Evolutionary conservation across 805 yeast species (phyloP).

Genomic region (Kuraishia hungarica): DNA sequence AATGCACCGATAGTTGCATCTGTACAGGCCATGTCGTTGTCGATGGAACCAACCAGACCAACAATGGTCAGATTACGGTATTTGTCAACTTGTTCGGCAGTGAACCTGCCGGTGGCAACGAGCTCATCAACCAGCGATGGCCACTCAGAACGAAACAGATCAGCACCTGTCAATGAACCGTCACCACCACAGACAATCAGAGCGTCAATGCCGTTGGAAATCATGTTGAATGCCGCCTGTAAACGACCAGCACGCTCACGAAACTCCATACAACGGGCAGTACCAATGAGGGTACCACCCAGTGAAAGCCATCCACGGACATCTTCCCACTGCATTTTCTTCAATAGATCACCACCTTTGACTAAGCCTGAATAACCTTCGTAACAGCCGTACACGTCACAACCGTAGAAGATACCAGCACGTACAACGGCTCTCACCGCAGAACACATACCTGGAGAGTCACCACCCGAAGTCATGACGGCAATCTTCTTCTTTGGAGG

Average conservation of each 20-base stretch:
- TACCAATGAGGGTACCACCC: constrained; percentile 77
- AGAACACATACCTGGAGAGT: constrained; percentile 77
- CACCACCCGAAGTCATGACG: constrained; percentile 79
- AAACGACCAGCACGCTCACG: constrained; percentile 60
- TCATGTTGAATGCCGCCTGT: constrained; percentile 54
- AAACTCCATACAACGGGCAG: constrained; percentile 66
- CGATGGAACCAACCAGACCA: constrained; percentile 78
- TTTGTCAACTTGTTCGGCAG: constrained; percentile 34
- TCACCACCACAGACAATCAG: constrained; percentile 79
- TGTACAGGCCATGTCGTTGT: constrained; percentile 79
- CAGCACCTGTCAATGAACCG: constrained; percentile 79
- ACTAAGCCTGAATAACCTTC: constrained; percentile 75
- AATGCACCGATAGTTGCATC: constrained; percentile 79
- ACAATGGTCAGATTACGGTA: constrained; percentile 56
- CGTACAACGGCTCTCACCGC: constrained; percentile 68
- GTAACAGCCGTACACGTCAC: constrained; percentile 58
- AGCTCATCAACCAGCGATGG: constrained; percentile 60
- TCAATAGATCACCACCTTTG: constrained; percentile 51
- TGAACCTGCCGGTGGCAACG: constrained; percentile 32
- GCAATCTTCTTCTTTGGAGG: constrained; percentile 40
- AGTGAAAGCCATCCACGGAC: constrained; percentile 62
- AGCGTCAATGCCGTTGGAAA: constrained; percentile 68
- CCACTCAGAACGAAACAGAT: constrained; percentile 70
- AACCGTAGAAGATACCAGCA: constrained; percentile 55
- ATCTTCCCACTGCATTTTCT: constrained; percentile 62